Evolutionary conservation across 2,329 filamentous ascomycete genomes (phyloP).

Genomic region (Xylariales sp.): DNA sequence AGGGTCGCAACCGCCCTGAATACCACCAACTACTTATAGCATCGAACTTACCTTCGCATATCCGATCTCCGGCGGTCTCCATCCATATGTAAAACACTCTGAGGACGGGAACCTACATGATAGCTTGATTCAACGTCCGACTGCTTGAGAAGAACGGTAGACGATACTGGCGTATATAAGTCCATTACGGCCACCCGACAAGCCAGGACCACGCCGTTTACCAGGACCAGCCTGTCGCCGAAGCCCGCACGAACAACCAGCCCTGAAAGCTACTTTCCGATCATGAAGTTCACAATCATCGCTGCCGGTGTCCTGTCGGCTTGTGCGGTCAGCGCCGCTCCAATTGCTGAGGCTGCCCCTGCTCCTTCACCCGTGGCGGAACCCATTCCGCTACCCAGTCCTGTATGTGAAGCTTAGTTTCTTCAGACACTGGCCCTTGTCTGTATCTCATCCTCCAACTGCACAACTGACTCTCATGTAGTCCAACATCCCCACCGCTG

Average conservation of each 20-base stretch:
- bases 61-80: conserved; percentile 8
- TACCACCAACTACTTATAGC: conserved; percentile 1
- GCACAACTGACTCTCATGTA: conserved; percentile 16
- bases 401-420: conserved; percentile 13
- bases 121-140: neutral
- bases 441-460: too few species aligned
- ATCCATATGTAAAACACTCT: neutral
- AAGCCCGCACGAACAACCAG: neutral
- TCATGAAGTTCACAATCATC: conserved; percentile 20
- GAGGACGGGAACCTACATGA: neutral
- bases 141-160: neutral
- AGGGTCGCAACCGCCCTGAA: conserved; percentile 3
- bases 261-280: too few species aligned
- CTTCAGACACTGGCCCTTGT: too few species aligned
- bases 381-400: conserved; percentile 14
- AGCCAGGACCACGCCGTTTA: neutral
- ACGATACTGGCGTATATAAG: neutral
- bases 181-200: neutral
- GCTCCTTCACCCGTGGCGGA: conserved; percentile 7
- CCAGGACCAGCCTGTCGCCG: conserved; percentile 1
- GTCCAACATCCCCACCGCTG: conserved; percentile 58
- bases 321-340: conserved; percentile 19
- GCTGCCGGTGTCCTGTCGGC: conserved; percentile 21
- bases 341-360: conserved; percentile 6
- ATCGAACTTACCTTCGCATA: neutral